These are phyloP conservation scores for Leccinum uliginosum DNA, from an alignment of 768 basidiomycete genomes.

Conservation along the genomic window DNA sequence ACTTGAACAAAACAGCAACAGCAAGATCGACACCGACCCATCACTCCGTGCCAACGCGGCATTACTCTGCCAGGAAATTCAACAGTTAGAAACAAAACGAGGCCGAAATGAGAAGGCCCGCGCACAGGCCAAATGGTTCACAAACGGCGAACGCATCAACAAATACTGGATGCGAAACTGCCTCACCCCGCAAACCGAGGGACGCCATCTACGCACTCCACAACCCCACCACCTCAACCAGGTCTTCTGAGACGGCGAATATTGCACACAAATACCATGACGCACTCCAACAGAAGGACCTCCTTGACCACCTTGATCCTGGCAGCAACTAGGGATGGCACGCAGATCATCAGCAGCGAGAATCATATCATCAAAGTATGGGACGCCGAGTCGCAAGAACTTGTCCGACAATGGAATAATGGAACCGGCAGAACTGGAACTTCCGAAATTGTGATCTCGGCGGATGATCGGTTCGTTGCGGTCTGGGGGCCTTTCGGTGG, in stretches of 20 bases:
- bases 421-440: too few species aligned
- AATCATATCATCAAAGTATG: background rate
- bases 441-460: background rate
- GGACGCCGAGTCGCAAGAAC: background rate
- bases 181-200: constrained; percentile 5
- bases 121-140: background rate
- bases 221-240: too few species aligned
- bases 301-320: too few species aligned
- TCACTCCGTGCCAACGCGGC: background rate
- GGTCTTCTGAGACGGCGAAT: too few species aligned
- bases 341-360: background rate
- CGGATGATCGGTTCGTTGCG: background rate
- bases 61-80: background rate
- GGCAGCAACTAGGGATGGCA: background rate
- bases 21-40: too few species aligned
- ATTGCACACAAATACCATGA: too few species aligned
- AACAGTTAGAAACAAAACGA: background rate
- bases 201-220: constrained; percentile 19
- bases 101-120: background rate
- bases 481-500: background rate
- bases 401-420: background rate
- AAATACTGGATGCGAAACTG: constrained; percentile 19
- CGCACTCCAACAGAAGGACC: too few species aligned
- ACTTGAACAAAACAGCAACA: too few species aligned
- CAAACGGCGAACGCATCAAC: constrained; percentile 1